Base-by-base conservation (phyloP, 1,284 basidiomycete genomes). In the Phellinidium pouzarii region DNA sequence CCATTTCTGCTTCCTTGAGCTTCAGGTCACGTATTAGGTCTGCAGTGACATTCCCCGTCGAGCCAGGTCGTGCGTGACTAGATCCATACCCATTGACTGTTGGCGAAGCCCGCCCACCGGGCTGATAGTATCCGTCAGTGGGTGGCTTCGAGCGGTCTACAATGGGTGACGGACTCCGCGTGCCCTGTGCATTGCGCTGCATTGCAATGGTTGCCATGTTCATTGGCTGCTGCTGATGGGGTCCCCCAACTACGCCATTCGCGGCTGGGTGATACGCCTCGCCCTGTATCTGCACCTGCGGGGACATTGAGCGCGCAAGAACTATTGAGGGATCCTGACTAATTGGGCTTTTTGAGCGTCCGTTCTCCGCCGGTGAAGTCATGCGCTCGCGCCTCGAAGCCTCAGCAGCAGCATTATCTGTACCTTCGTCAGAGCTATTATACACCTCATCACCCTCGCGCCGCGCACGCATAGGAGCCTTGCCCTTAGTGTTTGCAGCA, bases 1-100 rank as follows among this genome's bases (percentile, higher is more conserved):
- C 92, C 29, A 94, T 65, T 64, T 95, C 94, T 26, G 76, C 72
- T 60, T 94, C 91, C 63, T 86, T 91, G 23, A 77, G 75, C 67
- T 87, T 91, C 54, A 92, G 69, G 60, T 92, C 89, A 34, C 81
- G 76, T 46, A 90, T 70, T 54, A 91, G 67, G 64, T 94, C 90
- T 5, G 82, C 79, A 1, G 85, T 76, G 11, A 84, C 73, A 62
- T 80, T 86, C 12, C 84, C 80, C 0, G 82, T 79, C 11, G 85
- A 86, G 0, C 80, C 78, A 12, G 68, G 61, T 58, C 55, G 71
- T 46, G 71, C 62, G 27, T 71, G 62, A 40, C 71, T 67, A 57
- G 72, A 60, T 47, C 66, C 59, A 63, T 75, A 75, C 9, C 75
- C 78, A 62, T 81, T 82, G 37, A 72, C 58, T 0, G 72, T 75